These are phyloP conservation scores for Cichorium intybus DNA, from an alignment of 140 eudicot genomes.

Conservation along the genomic window DNA sequence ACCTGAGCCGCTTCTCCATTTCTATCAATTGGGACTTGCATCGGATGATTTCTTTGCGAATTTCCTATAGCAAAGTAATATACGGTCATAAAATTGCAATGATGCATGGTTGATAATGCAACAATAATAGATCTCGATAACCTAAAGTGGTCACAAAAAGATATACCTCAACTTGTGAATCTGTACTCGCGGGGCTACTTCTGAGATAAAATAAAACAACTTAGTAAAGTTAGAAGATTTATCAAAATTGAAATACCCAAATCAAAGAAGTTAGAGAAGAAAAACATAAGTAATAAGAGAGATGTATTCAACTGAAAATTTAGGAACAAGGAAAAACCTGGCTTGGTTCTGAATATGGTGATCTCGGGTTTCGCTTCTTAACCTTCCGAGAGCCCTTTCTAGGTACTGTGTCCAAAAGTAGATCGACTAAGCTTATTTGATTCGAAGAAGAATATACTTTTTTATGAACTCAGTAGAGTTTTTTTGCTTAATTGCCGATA, in stretches of 20 bases:
- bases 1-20: conserved; percentile 78
- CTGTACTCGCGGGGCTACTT: conserved; percentile 51
- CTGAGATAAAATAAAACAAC: conserved; percentile 8
- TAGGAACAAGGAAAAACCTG: conserved; percentile 34
- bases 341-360: conserved; percentile 33
- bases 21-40: conserved; percentile 55
- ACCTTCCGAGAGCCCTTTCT: conserved; percentile 53
- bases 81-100: background rate
- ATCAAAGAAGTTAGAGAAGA: background rate
- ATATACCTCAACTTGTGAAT: conserved; percentile 70
- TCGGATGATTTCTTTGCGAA: conserved; percentile 62
- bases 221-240: conserved; percentile 6
- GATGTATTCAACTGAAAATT: background rate
- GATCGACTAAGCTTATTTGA: conserved; percentile 8
- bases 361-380: conserved; percentile 55
- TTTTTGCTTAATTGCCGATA: background rate
- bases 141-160: background rate
- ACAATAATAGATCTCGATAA: conserved; percentile 10
- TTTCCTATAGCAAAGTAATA: conserved; percentile 42
- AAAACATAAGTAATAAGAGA: conserved; percentile 1
- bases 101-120: background rate
- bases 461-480: background rate
- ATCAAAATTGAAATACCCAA: background rate
- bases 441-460: background rate
- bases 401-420: conserved; percentile 42